Percentiles rank a stretch among this genome's conserved stretches.
Conservation (phyloP, 2,329 filamentous ascomycete genomes). For the Penicillium nordicum region DNA sequence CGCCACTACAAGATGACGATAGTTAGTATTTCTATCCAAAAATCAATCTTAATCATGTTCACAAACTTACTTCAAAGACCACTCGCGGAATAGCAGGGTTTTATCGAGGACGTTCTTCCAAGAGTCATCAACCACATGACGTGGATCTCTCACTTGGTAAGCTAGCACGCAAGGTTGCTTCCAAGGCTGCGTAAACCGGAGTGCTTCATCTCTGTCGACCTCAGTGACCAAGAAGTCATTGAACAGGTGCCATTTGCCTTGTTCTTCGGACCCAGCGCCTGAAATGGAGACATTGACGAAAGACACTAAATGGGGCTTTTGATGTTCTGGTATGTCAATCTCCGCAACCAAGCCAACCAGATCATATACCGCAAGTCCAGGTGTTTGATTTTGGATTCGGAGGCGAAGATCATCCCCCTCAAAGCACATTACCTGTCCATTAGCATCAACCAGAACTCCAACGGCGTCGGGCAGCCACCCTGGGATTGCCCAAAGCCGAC, state of each 20-base stretch:
- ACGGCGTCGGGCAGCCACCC: conserved; percentile 94
- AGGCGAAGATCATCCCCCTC: conserved; percentile 85
- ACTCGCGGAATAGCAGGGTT: conserved; percentile 75
- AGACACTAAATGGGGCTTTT: conserved; percentile 86
- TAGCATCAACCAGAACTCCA: conserved; percentile 75
- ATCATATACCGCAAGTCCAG: conserved; percentile 84
- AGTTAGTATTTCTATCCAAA: neutral
- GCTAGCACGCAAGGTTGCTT: conserved; percentile 85
- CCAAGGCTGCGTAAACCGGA: conserved; percentile 87
- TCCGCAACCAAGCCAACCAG: conserved; percentile 85
- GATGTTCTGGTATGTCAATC: conserved; percentile 78
- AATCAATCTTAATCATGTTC: too few species aligned
- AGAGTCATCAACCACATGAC: conserved; percentile 75
- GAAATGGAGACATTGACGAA: conserved; percentile 72
- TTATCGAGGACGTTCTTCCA: conserved; percentile 87
- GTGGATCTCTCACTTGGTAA: conserved; percentile 77
- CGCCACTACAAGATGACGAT: conserved; percentile 26
- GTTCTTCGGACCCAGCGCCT: conserved; percentile 46
- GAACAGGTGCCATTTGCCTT: conserved; percentile 88
- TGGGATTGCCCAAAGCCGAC: conserved; percentile 76
- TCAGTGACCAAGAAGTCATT: conserved; percentile 92
- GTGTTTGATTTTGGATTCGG: conserved; percentile 73
- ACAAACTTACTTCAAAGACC: conserved; percentile 48
- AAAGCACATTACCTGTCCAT: conserved; percentile 91
- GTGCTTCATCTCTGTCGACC: conserved; percentile 74